Conservation (phyloP, 2,329 filamentous ascomycete genomes). For the Aspergillus tubingensis region DNA sequence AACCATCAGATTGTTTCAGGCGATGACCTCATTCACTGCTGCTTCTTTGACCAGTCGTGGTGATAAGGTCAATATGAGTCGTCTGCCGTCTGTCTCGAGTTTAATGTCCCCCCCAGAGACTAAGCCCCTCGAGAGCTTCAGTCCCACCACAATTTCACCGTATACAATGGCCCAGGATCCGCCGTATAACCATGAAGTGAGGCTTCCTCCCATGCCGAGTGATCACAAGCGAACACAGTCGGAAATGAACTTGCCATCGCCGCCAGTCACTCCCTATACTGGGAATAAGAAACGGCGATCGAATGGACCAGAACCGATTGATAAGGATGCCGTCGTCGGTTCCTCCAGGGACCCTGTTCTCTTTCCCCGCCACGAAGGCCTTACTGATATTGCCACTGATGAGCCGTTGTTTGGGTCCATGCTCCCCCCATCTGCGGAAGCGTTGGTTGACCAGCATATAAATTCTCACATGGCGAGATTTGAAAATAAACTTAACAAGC, state of each 20-base stretch:
- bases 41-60: conserved; percentile 24
- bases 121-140: conserved; percentile 55
- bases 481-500: conserved; percentile 44
- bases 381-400: conserved; percentile 36
- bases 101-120: conserved; percentile 50
- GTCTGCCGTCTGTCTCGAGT: conserved; percentile 45
- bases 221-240: conserved; percentile 45
- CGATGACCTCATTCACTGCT: conserved; percentile 32
- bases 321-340: conserved; percentile 29
- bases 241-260: conserved; percentile 48
- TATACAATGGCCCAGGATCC: conserved; percentile 32
- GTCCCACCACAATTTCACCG: conserved; percentile 29
- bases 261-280: conserved; percentile 48
- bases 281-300: conserved; percentile 43
- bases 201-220: conserved; percentile 44
- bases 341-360: conserved; percentile 44
- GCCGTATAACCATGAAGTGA: conserved; percentile 34
- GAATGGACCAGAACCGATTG: conserved; percentile 35
- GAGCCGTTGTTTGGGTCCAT: conserved; percentile 46
- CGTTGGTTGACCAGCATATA: conserved; percentile 46
- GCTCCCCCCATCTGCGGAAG: conserved; percentile 36
- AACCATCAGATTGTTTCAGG: conserved; percentile 1
- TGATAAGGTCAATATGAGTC: conserved; percentile 41
- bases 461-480: conserved; percentile 45
- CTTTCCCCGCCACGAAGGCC: conserved; percentile 43